Percentiles rank a stretch among this genome's conserved stretches.
Evolutionary conservation across 305 asterid genomes (phyloP).

Genomic region (Withania somnifera): DNA sequence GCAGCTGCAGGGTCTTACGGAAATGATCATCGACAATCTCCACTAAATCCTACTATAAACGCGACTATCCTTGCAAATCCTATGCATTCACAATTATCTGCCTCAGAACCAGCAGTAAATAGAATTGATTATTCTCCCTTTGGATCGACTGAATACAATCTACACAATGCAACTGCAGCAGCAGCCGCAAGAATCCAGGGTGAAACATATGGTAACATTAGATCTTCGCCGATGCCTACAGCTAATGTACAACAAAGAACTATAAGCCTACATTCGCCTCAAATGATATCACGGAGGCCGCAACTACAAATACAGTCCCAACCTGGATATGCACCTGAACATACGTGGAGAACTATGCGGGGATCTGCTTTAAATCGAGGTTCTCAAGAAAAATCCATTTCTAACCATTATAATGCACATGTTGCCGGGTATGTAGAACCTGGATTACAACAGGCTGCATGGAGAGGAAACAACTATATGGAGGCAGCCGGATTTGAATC

Average conservation of each 20-base stretch:
- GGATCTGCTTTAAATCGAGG: constrained; percentile 11
- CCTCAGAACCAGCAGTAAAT: constrained; percentile 29
- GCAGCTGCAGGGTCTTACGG: constrained; percentile 19
- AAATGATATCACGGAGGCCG: background rate
- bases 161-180: constrained; percentile 9
- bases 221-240: constrained; percentile 12
- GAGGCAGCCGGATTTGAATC: constrained; percentile 42
- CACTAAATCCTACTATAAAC: constrained; percentile 16
- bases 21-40: constrained; percentile 21
- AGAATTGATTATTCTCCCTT: constrained; percentile 18
- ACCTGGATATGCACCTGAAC: constrained; percentile 24
- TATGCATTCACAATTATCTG: no score
- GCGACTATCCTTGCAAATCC: constrained; percentile 6
- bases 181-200: constrained; percentile 3
- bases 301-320: constrained; percentile 14
- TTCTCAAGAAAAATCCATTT: constrained; percentile 29
- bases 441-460: background rate
- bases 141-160: constrained; percentile 7
- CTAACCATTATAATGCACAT: constrained; percentile 27
- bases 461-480: constrained; percentile 30
- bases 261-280: background rate
- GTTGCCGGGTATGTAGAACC: constrained; percentile 18
- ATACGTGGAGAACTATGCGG: background rate
- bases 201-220: constrained; percentile 6
- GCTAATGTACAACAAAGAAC: background rate